Evolutionary conservation across 2,329 filamentous ascomycete species (phyloP), one percentile per base, ranked within the genome.

Genomic region (Leptographium lundbergii): DNA sequence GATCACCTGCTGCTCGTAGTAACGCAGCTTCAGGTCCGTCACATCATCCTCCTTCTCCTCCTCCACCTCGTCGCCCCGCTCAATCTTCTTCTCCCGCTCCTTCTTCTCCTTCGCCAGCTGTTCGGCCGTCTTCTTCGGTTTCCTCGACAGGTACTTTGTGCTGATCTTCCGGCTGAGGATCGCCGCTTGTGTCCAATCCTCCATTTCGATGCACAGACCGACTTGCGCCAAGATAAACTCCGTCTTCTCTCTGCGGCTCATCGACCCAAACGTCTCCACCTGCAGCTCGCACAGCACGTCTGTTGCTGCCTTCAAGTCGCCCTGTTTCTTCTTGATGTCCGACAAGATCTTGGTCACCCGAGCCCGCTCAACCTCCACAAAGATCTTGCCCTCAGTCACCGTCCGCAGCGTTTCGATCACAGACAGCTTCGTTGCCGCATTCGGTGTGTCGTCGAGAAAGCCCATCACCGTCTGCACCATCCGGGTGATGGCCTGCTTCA

Each of bases 361-460:
- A 64, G 94, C 94, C 66, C 94, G 86, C 80, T 99, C 94, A 57
- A 99, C 94, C 78, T 99, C 94, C 67, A 99, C 92, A 69, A 99
- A 99, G 72, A 99, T 99, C 87, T 99, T 99, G 75, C 94, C 94
- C 75, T 99, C 94, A 10, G 94, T 99, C 55, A 99, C 92, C 50
- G 92, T 97, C 67, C 94, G 85, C 68, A 99, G 74, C 1, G 92
- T 95, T 75, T 99, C 92, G 68, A 99, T 99, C 61, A 96, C 85
- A 25, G 89, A 87, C 60, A 99, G 79, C 77, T 97, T 99, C 42
- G 85, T 91, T 66, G 96, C 91, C 62, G 89, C 69, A 68, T 84
- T 87, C 39, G 94, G 91, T 25, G 91, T 91, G 54, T 88, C 84
- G 69, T 95, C 88, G 68, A 99, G 76, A 73, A 97, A 96, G 61